Percentiles rank a stretch among this genome's conserved stretches.
These are phyloP conservation scores for Malus orientalis DNA, from an alignment of 306 rosid genomes.

Conservation along the genomic window DNA sequence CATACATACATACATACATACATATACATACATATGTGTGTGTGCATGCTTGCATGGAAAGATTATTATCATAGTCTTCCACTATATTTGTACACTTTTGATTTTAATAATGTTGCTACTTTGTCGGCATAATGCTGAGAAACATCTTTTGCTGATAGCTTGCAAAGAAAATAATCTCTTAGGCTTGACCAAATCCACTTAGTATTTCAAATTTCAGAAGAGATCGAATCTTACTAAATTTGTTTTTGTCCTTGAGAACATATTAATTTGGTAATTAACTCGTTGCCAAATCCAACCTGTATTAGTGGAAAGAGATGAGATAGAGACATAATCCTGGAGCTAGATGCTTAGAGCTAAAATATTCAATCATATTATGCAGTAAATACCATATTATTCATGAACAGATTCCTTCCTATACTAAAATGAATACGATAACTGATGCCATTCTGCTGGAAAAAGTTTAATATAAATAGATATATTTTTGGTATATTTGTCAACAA, in stretches of 20 bases:
- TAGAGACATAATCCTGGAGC: conserved; percentile 10
- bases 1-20: no score
- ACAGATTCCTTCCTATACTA: conserved; percentile 31
- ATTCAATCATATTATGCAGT: conserved; percentile 23
- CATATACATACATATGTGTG: background rate
- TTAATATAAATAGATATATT: conserved; percentile 32
- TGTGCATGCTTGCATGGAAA: conserved; percentile 1
- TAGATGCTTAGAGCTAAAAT: conserved; percentile 26
- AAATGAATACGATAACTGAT: conserved; percentile 30
- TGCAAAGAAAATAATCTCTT: background rate
- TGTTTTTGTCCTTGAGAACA: background rate
- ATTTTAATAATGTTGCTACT: conserved; percentile 32
- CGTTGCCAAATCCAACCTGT: background rate
- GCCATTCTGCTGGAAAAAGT: conserved; percentile 44
- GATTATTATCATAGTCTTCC: conserved; percentile 47
- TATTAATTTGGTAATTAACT: background rate
- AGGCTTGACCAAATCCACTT: background rate
- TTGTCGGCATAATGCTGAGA: background rate
- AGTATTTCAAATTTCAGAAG: background rate
- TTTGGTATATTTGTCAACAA: conserved; percentile 23
- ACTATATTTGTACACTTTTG: conserved; percentile 22
- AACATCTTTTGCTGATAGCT: background rate
- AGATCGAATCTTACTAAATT: background rate
- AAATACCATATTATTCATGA: conserved; percentile 24
- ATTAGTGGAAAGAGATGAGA: background rate